Evolutionary conservation across 805 yeast species (phyloP), one percentile per base, ranked within the genome.

Genomic region (Yamadazyma tumulicola): DNA sequence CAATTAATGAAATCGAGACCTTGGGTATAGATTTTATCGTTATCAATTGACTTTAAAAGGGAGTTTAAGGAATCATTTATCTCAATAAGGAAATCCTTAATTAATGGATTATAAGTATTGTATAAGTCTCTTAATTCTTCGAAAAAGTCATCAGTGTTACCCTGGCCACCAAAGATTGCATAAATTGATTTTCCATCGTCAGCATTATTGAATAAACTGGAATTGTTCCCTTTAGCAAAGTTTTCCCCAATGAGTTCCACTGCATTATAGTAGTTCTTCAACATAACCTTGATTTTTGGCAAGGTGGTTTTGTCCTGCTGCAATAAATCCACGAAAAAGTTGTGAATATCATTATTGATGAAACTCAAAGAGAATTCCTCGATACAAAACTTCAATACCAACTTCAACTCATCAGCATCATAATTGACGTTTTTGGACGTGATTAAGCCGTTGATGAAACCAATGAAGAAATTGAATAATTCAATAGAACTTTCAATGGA

Each of bases 91-190:
- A 91, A 77, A 50, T 83, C 91, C 29, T 52, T 43, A 37, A 88
- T 68, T 43, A 91, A 69, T 18, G 85, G 85, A 46, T 80, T 73
- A 71, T 93, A 93, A 39, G 80, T 73, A 45, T 76, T 67, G 69
- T 85, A 82, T 40, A 89, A 60, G 46, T 87, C 94, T 59, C 95
- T 80, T 57, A 93, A 76, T 70, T 93, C 99, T 59, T 89, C 96
- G 51, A 93, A 93, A 70, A 87, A 93, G 59, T 93, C 97, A 57
- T 93, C 97, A 34, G 95, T 81, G 69, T 87, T 91, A 65, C 99
- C 99, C 71, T 93, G 99, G 54, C 99, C 99, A 59, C 99, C 98
- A 53, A 91, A 93, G 48, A 93, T 79, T 45, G 97, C 95, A 41
- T 75, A 78, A 29, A 89, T 85, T 3, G 35, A 35, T 63, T 26